These are phyloP conservation scores for Citrus reticulata DNA, from an alignment of 345 rosid species.

Conservation along the genomic window DNA sequence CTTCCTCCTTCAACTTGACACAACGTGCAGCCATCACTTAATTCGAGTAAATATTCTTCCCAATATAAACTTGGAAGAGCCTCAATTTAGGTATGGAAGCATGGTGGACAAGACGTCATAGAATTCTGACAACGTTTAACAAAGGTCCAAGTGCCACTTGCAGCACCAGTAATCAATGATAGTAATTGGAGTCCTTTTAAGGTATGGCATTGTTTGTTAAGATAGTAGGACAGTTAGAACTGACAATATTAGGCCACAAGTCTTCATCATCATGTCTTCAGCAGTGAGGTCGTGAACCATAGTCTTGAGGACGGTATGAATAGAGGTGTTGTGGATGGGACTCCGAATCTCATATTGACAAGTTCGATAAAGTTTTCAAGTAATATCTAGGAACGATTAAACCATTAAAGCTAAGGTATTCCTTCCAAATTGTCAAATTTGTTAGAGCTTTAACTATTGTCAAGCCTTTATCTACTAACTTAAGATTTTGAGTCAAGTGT, in stretches of 20 bases:
- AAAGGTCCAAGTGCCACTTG: not conserved
- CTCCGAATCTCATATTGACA: not conserved
- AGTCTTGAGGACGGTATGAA: not conserved
- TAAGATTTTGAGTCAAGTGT: not conserved
- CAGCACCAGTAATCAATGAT: not conserved
- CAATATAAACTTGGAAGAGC: not conserved
- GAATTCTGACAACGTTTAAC: not conserved
- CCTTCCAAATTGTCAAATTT: not conserved
- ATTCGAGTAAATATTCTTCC: not conserved
- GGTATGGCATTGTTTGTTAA: not conserved
- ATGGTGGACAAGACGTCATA: not conserved
- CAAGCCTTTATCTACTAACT: not conserved
- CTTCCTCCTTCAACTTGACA: not conserved
- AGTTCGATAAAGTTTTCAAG: not conserved
- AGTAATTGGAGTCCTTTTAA: not conserved
- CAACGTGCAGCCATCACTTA: not conserved
- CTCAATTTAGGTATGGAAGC: not conserved
- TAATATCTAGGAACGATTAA: not conserved
- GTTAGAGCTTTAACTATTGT: not conserved
- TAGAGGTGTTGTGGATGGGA: not conserved
- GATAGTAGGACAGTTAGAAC: not conserved
- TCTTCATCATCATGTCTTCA: not conserved
- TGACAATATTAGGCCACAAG: not conserved
- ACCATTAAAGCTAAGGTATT: not conserved
- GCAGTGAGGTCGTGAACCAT: not conserved